phyloP scores from a whole-genome alignment of 2,329 filamentous ascomycete genomes.

The Parafenestella ontariensis region DNA sequence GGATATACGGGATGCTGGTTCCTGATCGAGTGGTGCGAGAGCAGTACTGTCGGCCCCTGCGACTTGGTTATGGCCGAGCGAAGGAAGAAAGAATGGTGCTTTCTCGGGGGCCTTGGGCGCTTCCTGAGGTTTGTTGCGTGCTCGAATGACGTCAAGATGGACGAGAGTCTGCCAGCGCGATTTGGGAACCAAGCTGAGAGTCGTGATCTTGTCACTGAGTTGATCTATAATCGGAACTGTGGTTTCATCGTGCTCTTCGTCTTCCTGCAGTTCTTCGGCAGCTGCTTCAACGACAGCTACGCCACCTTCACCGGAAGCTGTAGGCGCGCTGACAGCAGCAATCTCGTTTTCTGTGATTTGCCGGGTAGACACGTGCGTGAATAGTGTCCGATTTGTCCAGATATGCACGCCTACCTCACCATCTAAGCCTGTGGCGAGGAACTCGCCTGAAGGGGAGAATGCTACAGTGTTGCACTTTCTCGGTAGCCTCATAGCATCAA shows the following conservation, averaged over 20 bases:
- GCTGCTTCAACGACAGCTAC: constrained; percentile 78
- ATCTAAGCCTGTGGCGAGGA: constrained; percentile 86
- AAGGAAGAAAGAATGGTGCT: constrained; percentile 92
- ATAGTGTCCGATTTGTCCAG: constrained; percentile 94
- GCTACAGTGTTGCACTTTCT: constrained; percentile 82
- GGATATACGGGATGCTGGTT: constrained; percentile 41
- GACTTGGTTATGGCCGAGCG: constrained; percentile 55
- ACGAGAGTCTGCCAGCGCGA: constrained; percentile 93
- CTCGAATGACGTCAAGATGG: constrained; percentile 86
- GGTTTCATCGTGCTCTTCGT: constrained; percentile 52
- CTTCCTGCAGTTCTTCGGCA: constrained; percentile 62
- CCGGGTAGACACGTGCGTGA: constrained; percentile 84
- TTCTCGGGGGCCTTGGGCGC: constrained; percentile 91
- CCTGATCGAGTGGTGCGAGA: constrained; percentile 17
- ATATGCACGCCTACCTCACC: constrained; percentile 87
- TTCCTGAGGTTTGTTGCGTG: constrained; percentile 93
- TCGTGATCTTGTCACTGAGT: constrained; percentile 82
- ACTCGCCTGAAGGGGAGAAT: constrained; percentile 91
- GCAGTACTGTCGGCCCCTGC: constrained; percentile 21
- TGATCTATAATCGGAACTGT: constrained; percentile 70
- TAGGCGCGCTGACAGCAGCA: constrained; percentile 69
- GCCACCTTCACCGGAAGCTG: constrained; percentile 82
- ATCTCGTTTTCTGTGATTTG: constrained; percentile 83
- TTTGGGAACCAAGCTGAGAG: constrained; percentile 86
- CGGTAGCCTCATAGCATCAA: constrained; percentile 85